Percentiles rank a stretch among this genome's conserved stretches.
Evolutionary conservation across 225 moss, liverwort and hornwort species (phyloP).

Genomic region (Polytrichum formosum): DNA sequence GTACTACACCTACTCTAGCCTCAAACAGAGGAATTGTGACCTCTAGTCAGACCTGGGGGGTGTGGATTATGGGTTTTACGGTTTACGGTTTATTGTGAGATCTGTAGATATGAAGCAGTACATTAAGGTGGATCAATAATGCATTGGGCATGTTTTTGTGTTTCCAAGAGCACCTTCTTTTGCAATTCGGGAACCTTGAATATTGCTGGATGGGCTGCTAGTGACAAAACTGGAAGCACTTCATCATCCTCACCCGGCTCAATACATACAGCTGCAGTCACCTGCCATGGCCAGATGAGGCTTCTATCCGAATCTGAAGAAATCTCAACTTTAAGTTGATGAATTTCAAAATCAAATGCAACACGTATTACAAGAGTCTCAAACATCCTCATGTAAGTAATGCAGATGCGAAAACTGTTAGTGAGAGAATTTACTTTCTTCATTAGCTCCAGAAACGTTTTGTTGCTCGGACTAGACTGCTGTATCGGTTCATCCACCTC

Average conservation of each 20-base stretch:
- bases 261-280: constrained; percentile 57
- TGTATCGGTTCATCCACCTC: constrained; percentile 14
- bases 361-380: not conserved
- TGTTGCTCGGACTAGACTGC: constrained; percentile 18
- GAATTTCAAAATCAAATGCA: not conserved
- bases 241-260: constrained; percentile 34
- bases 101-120: too few relatives aligned
- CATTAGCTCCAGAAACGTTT: constrained; percentile 15
- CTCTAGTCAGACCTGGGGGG: too few relatives aligned
- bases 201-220: constrained; percentile 35
- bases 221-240: constrained; percentile 40
- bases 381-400: not conserved
- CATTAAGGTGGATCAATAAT: too few relatives aligned
- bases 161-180: constrained; percentile 19
- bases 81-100: too few relatives aligned
- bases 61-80: too few relatives aligned
- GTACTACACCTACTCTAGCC: too few relatives aligned
- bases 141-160: too few relatives aligned
- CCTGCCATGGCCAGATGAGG: constrained; percentile 53
- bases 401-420: not conserved
- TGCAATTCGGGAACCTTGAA: constrained; percentile 24
- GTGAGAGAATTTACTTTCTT: constrained; percentile 30
- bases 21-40: too few relatives aligned
- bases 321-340: not conserved
- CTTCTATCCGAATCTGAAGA: constrained; percentile 24